These are phyloP conservation scores for Clavaria fumosa DNA, from an alignment of 768 basidiomycete species.

Conservation along the genomic window DNA sequence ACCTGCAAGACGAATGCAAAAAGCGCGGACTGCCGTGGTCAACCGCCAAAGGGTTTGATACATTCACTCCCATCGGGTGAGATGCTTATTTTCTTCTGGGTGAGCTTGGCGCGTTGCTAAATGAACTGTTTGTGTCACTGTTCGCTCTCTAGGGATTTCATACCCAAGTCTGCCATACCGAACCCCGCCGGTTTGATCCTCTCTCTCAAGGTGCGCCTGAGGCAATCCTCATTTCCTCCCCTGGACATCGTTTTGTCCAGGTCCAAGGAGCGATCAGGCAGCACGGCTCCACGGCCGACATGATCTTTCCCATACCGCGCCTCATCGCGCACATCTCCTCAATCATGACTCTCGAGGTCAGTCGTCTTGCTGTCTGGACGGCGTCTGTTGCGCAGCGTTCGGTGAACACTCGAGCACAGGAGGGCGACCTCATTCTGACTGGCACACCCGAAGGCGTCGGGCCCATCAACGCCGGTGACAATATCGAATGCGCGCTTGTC, in stretches of 20 bases:
- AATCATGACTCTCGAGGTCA: slow-evolving; percentile 92
- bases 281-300: slow-evolving; percentile 69
- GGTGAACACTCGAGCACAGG: slow-evolving; percentile 31
- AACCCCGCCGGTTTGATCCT: slow-evolving; percentile 70
- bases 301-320: slow-evolving; percentile 84
- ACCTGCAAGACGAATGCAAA: slow-evolving; percentile 87
- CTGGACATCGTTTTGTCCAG: slow-evolving; percentile 21
- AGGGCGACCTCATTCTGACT: slow-evolving; percentile 83
- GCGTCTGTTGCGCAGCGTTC: no score
- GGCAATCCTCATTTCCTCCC: not conserved
- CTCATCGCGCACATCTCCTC: slow-evolving; percentile 85
- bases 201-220: slow-evolving; percentile 44
- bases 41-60: slow-evolving; percentile 94
- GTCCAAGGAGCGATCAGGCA: slow-evolving; percentile 79
- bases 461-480: slow-evolving; percentile 58
- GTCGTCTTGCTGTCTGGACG: slow-evolving; percentile 9
- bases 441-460: slow-evolving; percentile 91
- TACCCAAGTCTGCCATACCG: slow-evolving; percentile 51
- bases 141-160: slow-evolving; percentile 41
- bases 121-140: no score
- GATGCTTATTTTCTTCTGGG: slow-evolving; percentile 7
- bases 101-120: slow-evolving; percentile 1
- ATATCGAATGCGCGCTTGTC: slow-evolving; percentile 55
- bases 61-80: slow-evolving; percentile 85
- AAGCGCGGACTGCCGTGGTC: slow-evolving; percentile 94